Evolutionary conservation across 495 filamentous ascomycete species (phyloP), one percentile per base, ranked within the genome.

Genomic region (Aspergillus nidulans): DNA sequence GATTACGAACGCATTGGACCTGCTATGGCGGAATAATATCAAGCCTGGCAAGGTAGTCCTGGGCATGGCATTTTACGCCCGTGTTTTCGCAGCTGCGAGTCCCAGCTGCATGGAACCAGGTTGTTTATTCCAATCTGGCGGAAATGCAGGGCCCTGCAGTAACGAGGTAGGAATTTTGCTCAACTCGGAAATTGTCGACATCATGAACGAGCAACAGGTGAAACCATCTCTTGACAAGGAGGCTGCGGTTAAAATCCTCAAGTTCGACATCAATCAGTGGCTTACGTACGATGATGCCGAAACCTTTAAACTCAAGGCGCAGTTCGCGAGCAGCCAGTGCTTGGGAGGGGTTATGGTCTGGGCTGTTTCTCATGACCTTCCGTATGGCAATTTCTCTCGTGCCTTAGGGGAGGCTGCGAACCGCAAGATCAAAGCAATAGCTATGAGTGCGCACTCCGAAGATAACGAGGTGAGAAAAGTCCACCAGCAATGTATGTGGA

Each of bases 61-160:
- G 0, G 75, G 74, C 0, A 19, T 76, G 3, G 70, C 58, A 0
- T 73, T 70, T 53, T 76, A 78, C 39, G 73, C 68, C 1, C 53
- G 69, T 12, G n/a, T 36, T 1, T 36, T 34, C 15, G 8, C 26
- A 0, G 4, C 19, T 3, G 0, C 9, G 16, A 21, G 18, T 18
- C 16, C 45, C n/a, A 34, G 16, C 10, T 49, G 45, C 28, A 34
- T 20, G n/a, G 26, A 20, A 2, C 45, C 45, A 1, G 45, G 45
- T 3, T 49, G 45, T 18, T 1, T 13, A 0, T 36, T 49, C 28
- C 6, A 18, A 10, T 49, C 45, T 13, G 45, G 28, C 4, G 45
- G 26, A 9, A 21, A 36, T 5, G 16, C 26, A 8, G 16, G 45
- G 1, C 15, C 1, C 7, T 47, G 26, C 25, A 30, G 25, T n/a